A percentile compares a stretch with the other conserved stretches of the same genome.
phyloP scores from a whole-genome alignment of 1,284 basidiomycete genomes.

The Rhodotorula sp. region DNA sequence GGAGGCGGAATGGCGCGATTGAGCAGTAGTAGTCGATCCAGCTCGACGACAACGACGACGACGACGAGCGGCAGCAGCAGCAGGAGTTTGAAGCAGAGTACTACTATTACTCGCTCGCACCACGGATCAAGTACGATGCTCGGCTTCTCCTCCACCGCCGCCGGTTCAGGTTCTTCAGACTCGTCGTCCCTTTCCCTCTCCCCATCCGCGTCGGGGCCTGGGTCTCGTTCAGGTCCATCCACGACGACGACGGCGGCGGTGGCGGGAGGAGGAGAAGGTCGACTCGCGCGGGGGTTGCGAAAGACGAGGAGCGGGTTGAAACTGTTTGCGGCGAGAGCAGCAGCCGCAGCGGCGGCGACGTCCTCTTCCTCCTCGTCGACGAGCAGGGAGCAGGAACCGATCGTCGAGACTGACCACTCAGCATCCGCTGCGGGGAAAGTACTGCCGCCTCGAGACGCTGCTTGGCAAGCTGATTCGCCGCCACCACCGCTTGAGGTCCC shows the following conservation, averaged over 20 bases:
- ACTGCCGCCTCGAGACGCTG: too few relatives aligned
- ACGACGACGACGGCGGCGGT: too few relatives aligned
- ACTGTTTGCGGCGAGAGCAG: constrained; percentile 12
- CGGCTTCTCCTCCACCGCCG: not conserved
- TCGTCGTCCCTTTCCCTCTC: not conserved
- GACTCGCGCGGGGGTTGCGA: constrained; percentile 23
- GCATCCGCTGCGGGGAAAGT: too few relatives aligned
- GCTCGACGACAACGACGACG: not conserved
- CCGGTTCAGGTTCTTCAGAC: not conserved
- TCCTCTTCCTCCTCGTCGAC: not conserved
- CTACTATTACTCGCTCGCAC: too few relatives aligned
- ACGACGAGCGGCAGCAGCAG: not conserved
- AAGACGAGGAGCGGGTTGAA: constrained; percentile 24
- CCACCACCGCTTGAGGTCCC: not conserved
- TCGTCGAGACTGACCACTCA: too few relatives aligned
- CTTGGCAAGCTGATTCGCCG: too few relatives aligned
- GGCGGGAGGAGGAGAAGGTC: not conserved
- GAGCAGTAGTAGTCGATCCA: not conserved
- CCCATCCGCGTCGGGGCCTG: not conserved
- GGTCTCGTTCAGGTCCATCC: too few relatives aligned
- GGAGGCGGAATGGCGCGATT: not conserved
- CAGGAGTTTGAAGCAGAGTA: not conserved
- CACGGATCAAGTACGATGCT: too few relatives aligned
- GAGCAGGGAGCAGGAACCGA: not conserved
- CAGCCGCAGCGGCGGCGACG: not conserved